phyloP scores from a whole-genome alignment of 495 filamentous ascomycete species.

The Daldinia vernicosa region DNA sequence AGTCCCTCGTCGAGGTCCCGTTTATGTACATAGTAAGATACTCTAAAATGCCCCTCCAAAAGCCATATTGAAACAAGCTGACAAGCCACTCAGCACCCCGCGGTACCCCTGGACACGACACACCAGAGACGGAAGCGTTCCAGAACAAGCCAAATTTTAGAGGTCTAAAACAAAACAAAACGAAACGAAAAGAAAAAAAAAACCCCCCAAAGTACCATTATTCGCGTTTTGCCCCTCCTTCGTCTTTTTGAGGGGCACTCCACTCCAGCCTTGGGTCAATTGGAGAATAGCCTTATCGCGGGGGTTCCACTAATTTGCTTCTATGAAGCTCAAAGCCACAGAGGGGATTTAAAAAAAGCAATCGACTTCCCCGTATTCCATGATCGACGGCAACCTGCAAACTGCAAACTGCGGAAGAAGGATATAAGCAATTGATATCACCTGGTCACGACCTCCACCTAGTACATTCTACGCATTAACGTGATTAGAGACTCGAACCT shows the following conservation, averaged over 20 bases:
- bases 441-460: not conserved
- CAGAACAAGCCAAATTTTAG: constrained; percentile 17
- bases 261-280: constrained; percentile 25
- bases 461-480: not conserved
- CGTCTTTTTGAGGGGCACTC: not conserved
- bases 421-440: not conserved
- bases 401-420: not conserved
- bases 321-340: constrained; percentile 6
- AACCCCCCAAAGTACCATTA: not conserved
- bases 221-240: constrained; percentile 8
- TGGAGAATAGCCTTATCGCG: constrained; percentile 34
- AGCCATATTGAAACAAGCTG: too few relatives aligned
- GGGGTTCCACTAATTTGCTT: constrained; percentile 28
- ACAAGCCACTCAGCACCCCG: constrained; percentile 7
- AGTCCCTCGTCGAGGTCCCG: constrained; percentile 13
- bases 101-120: constrained; percentile 21
- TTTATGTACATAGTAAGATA: not conserved
- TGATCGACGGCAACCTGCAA: constrained; percentile 17
- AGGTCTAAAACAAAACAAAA: not conserved
- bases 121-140: constrained; percentile 33
- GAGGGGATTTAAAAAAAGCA: constrained; percentile 19
- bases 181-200: not conserved
- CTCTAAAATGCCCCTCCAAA: constrained; percentile 9
- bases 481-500: constrained; percentile 11
- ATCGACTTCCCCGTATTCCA: constrained; percentile 20